Evolutionary conservation across 106 monocot species (phyloP).

Genomic region (Dendrobium huoshanense): DNA sequence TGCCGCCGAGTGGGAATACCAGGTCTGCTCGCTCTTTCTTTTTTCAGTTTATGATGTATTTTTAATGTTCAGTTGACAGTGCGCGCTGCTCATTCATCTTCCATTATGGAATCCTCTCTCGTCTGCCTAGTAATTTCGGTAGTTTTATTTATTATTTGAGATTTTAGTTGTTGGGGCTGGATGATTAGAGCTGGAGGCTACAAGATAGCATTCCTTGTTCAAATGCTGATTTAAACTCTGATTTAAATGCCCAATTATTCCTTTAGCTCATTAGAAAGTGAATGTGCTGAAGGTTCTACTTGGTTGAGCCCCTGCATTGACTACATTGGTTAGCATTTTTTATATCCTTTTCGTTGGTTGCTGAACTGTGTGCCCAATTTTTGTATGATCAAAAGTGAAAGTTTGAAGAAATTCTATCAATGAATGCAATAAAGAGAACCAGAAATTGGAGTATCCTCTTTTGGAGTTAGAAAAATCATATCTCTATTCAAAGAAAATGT

Average conservation of each 20-base stretch:
- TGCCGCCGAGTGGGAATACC: conserved; percentile 98
- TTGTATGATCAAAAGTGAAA: background rate
- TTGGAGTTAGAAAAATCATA: background rate
- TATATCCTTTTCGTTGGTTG: background rate
- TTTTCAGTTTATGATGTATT: conserved; percentile 1
- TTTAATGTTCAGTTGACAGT: background rate
- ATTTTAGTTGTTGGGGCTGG: background rate
- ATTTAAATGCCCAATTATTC: background rate
- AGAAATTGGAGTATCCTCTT: background rate
- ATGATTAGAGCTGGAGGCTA: background rate
- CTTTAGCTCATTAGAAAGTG: background rate
- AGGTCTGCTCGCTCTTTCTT: conserved; percentile 43
- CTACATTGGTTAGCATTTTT: background rate
- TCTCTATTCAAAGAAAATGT: background rate
- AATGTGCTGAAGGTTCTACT: background rate
- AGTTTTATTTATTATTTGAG: background rate
- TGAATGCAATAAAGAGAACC: background rate
- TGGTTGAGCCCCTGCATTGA: no score
- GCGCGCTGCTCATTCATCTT: background rate
- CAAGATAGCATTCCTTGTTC: background rate
- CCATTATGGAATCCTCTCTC: background rate
- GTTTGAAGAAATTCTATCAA: background rate
- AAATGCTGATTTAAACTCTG: background rate
- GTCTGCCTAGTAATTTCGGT: background rate
- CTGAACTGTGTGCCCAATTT: background rate